phyloP scores from a whole-genome alignment of 1,284 basidiomycete species.

The Peniophora sp. region DNA sequence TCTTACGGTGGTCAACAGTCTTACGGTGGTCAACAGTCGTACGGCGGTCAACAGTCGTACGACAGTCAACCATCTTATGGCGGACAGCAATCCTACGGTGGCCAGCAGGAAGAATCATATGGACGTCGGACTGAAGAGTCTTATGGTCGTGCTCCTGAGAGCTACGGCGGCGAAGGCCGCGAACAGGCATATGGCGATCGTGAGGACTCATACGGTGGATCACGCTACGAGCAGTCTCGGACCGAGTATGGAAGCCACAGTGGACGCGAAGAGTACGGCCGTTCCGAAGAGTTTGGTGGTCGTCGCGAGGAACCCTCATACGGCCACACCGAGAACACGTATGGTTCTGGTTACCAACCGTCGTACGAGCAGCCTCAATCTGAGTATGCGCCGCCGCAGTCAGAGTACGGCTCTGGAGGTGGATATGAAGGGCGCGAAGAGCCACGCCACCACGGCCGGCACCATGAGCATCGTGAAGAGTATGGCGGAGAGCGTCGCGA shows the following conservation, averaged over 20 bases:
- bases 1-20: neutral
- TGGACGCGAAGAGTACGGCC: slow-evolving; percentile 6
- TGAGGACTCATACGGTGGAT: neutral
- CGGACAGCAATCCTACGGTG: neutral
- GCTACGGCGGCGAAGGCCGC: slow-evolving; percentile 8
- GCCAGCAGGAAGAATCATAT: neutral
- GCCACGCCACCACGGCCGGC: neutral
- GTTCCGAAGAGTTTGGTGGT: neutral
- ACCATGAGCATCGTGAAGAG: neutral
- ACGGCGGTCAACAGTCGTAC: neutral
- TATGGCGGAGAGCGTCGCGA: neutral
- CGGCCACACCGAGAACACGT: too few species aligned
- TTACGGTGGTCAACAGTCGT: neutral
- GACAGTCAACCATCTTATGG: neutral
- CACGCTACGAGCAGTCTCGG: neutral
- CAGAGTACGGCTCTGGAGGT: slow-evolving; percentile 13
- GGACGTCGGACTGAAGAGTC: neutral
- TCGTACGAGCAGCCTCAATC: too few species aligned
- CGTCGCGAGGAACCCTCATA: neutral
- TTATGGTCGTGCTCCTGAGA: neutral
- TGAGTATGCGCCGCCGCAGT: neutral
- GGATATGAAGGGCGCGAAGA: neutral
- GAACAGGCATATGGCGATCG: slow-evolving; percentile 2
- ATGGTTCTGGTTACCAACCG: too few species aligned
- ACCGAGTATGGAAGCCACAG: neutral